Conservation (phyloP, 495 filamentous ascomycete genomes). For the Lindgomyces ingoldianus region DNA sequence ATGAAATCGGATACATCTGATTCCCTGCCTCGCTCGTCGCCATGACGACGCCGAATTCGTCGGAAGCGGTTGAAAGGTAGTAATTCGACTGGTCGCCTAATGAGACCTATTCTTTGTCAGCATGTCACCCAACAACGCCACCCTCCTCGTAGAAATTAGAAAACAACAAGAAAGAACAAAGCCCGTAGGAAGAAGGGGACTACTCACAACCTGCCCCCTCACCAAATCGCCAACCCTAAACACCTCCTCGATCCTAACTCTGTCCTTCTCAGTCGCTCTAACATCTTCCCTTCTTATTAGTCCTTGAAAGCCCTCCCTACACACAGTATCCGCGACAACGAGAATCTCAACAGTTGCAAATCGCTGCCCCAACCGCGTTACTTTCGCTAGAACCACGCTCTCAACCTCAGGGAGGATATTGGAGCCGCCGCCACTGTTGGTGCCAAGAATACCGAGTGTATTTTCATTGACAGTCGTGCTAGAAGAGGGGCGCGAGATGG, state of each 20-base stretch:
- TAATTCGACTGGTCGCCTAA: conserved; percentile 92
- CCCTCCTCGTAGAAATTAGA: too few relatives aligned
- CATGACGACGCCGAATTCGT: conserved; percentile 93
- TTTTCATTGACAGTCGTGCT: too few relatives aligned
- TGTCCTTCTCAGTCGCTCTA: conserved; percentile 91
- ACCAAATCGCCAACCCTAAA: conserved; percentile 95
- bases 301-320: conserved; percentile 40
- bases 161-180: too few relatives aligned
- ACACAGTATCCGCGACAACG: conserved; percentile 64
- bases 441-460: conserved; percentile 39
- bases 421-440: conserved; percentile 49
- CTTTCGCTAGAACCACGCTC: conserved; percentile 75
- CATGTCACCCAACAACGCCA: too few relatives aligned
- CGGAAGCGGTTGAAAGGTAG: conserved; percentile 84
- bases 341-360: conserved; percentile 83
- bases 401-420: conserved; percentile 80
- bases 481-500: conserved; percentile 27
- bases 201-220: conserved; percentile 70
- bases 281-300: conserved; percentile 82
- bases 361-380: conserved; percentile 77
- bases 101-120: not conserved
- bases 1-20: conserved; percentile 86
- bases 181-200: not conserved
- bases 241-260: conserved; percentile 83
- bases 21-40: conserved; percentile 86